phyloP scores from a whole-genome alignment of 805 yeast genomes.

The Pichia occidentalis region DNA sequence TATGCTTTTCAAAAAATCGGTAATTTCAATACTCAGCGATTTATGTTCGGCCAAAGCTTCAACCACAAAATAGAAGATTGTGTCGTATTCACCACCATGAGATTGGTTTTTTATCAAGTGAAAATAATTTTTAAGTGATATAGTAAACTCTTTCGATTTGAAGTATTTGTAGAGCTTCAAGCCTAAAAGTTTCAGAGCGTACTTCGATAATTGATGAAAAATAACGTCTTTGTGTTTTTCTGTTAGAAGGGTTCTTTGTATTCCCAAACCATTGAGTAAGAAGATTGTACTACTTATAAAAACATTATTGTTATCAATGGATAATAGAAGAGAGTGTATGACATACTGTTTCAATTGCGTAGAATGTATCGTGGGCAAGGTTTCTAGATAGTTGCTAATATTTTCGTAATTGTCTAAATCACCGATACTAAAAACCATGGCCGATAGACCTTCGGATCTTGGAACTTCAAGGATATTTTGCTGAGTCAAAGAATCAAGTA shows the following conservation, averaged over 20 bases:
- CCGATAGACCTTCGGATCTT: slow-evolving; percentile 10
- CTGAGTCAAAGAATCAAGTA: slow-evolving; percentile 1
- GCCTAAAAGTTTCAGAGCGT: slow-evolving; percentile 19
- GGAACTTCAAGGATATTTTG: not conserved
- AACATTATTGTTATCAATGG: slow-evolving; percentile 16
- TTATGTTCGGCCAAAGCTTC: slow-evolving; percentile 11
- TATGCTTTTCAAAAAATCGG: slow-evolving; percentile 9
- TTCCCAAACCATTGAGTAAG: slow-evolving; percentile 12
- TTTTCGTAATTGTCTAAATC: slow-evolving; percentile 10
- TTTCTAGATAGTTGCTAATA: slow-evolving; percentile 5
- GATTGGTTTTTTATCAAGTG: slow-evolving; percentile 19
- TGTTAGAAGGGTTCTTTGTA: slow-evolving; percentile 9
- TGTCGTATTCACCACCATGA: slow-evolving; percentile 23
- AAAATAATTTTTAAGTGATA: slow-evolving; percentile 15
- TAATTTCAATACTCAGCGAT: slow-evolving; percentile 3
- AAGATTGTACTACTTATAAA: slow-evolving; percentile 17
- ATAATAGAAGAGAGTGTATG: slow-evolving; percentile 17
- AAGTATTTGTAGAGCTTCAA: slow-evolving; percentile 13
- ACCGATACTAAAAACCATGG: slow-evolving; percentile 8
- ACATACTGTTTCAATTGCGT: slow-evolving; percentile 12
- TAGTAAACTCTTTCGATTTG: slow-evolving; percentile 2
- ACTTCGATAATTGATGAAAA: slow-evolving; percentile 15
- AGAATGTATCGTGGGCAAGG: slow-evolving; percentile 3
- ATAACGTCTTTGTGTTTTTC: slow-evolving; percentile 16
- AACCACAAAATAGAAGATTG: slow-evolving; percentile 17